Evolutionary conservation across 2,329 filamentous ascomycete genomes (phyloP).

Genomic region (Xylaria multiplex): DNA sequence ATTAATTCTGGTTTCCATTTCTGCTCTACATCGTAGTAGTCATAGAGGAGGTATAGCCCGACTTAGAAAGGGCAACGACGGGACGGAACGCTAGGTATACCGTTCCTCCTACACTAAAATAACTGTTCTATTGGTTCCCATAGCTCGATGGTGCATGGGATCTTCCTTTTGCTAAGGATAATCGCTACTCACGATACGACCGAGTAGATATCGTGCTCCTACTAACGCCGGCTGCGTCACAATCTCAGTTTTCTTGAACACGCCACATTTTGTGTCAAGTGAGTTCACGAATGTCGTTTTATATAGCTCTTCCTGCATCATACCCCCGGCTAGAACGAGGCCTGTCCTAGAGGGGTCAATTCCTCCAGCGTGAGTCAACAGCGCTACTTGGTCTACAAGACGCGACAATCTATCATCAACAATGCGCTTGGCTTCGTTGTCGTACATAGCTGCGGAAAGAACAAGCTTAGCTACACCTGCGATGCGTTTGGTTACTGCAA

Average conservation of each 20-base stretch:
- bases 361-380: conserved; percentile 7
- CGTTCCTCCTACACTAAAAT: no score
- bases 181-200: neutral
- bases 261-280: conserved; percentile 20
- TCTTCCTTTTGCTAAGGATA: neutral
- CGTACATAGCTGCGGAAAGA: conserved; percentile 21
- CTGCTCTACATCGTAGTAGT: no score
- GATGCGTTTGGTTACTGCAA: conserved; percentile 23
- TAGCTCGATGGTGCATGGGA: no score
- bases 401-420: conserved; percentile 16
- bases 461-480: conserved; percentile 27
- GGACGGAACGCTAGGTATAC: no score
- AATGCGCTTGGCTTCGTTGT: conserved; percentile 30
- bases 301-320: conserved; percentile 27
- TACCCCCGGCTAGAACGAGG: conserved; percentile 31
- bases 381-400: conserved; percentile 17
- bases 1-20: no score
- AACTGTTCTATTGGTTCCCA: no score
- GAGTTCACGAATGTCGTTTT: neutral
- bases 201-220: conserved; percentile 21
- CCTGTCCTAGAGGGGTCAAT: conserved; percentile 19
- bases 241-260: conserved; percentile 16
- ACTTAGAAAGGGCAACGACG: no score
- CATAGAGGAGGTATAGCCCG: no score
- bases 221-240: conserved; percentile 23